These are phyloP conservation scores for Aspergillaceae sp. DNA, from an alignment of 2,329 filamentous ascomycete genomes.

Conservation along the genomic window DNA sequence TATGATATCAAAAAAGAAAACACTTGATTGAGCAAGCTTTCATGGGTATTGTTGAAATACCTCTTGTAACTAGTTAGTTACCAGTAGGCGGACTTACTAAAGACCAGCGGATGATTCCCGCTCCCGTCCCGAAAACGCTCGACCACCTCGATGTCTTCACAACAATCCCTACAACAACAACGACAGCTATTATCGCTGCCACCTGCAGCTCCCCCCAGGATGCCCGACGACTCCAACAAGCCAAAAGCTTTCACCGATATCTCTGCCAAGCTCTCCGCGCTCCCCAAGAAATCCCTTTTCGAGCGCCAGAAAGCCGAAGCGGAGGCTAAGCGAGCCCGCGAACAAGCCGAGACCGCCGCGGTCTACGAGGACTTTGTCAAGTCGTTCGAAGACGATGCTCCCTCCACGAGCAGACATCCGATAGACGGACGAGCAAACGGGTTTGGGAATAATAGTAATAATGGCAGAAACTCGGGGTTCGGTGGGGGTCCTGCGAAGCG, in stretches of 20 bases:
- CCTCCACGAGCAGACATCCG: conserved; percentile 7
- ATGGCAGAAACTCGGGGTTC: conserved; percentile 25
- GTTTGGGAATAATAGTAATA: conserved; percentile 23
- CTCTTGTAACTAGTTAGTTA: no score
- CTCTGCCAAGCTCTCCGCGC: conserved; percentile 67
- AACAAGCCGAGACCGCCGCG: conserved; percentile 78
- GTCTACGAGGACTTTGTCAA: conserved; percentile 84
- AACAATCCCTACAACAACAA: not conserved
- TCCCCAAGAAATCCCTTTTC: conserved; percentile 76
- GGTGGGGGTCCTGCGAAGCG: conserved; percentile 45
- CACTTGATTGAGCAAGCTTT: no score
- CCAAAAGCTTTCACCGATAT: conserved; percentile 56
- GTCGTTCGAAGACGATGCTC: conserved; percentile 45
- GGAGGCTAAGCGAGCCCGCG: conserved; percentile 75
- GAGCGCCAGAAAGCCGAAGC: conserved; percentile 83
- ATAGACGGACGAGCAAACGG: conserved; percentile 17
- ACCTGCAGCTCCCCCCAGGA: conserved; percentile 16
- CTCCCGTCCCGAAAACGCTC: conserved; percentile 6
- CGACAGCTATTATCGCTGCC: conserved; percentile 10
- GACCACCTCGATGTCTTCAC: not conserved
- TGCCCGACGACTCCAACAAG: conserved; percentile 34
- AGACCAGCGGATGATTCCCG: conserved; percentile 6
- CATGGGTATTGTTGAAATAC: no score
- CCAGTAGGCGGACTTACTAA: no score
- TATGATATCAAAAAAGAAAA: no score